These are phyloP conservation scores for Cyclotella atomus DNA, from an alignment of 108 stramenopile genomes.

Conservation along the genomic window DNA sequence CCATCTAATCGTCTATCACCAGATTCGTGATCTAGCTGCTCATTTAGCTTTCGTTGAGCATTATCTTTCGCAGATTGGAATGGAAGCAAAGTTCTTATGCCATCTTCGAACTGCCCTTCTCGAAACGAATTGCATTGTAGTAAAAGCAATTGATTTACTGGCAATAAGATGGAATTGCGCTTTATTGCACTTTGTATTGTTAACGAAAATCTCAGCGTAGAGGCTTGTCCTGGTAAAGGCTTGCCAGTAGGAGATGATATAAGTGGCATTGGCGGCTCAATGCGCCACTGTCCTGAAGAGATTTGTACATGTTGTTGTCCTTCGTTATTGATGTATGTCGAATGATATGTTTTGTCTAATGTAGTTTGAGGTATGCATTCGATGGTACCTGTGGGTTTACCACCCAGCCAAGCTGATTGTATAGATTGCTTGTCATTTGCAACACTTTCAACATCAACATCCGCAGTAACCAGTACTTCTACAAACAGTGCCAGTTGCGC, in stretches of 20 bases:
- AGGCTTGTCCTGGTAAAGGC: constrained; percentile 47
- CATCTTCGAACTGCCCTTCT: constrained; percentile 48
- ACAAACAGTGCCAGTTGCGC: constrained; percentile 52
- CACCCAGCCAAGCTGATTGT: constrained; percentile 29
- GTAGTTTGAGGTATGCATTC: constrained; percentile 19
- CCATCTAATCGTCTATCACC: constrained; percentile 83
- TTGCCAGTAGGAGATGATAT: constrained; percentile 43
- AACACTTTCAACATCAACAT: constrained; percentile 18
- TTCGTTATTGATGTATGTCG: constrained; percentile 57
- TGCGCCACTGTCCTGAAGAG: constrained; percentile 65
- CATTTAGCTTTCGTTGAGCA: constrained; percentile 52
- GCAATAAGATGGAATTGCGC: constrained; percentile 58
- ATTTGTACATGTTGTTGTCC: constrained; percentile 61
- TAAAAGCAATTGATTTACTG: constrained; percentile 52
- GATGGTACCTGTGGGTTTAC: constrained; percentile 37
- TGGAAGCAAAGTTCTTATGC: constrained; percentile 45
- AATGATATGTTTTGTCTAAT: not conserved
- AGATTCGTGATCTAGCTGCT: constrained; percentile 58
- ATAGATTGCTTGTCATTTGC: constrained; percentile 16
- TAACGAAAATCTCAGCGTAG: constrained; percentile 54
- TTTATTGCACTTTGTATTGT: constrained; percentile 41
- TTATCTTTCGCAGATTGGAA: constrained; percentile 35
- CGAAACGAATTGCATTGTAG: constrained; percentile 64
- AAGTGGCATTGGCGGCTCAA: constrained; percentile 41
- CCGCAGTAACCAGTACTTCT: constrained; percentile 48